Evolutionary conservation across 257 asterid genomes (phyloP), one percentile per base, ranked within the genome.

Genomic region (Fraxinus pennsylvanica): DNA sequence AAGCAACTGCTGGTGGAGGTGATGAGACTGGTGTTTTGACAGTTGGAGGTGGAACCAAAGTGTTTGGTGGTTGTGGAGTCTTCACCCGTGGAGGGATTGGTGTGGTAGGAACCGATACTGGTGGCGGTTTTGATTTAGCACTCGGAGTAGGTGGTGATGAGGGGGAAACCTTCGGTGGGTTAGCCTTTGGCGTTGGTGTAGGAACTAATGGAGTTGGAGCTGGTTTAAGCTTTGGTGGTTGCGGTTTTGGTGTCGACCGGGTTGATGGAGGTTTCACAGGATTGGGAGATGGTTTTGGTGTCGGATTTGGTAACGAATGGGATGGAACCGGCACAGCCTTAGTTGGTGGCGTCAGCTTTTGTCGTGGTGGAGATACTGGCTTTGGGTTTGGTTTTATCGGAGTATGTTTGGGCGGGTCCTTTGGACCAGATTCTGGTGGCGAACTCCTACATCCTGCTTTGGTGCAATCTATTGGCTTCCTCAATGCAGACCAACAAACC

Each of bases 381-480:
- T 61, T 41, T 6, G 81, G 80, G 22, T 70, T 43, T 39, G 84
- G 67, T 50, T 63, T 72, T 4, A 69, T 36, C 5, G 82, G 84
- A 73, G 77, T 78, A 0, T 54, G 33, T 9, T 65, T 41, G 2
- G 79, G 74, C 1, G 57, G 80, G 8, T 38, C 38, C 80, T 78
- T 80, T 12, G 84, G 87, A 39, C 68, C 82, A 5, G n/a, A 47
- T 29, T 84, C 87, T 0, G 29, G 68, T 3, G 21, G 21, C 1
- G 84, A 15, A 7, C 74, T 41, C 50, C 96, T 82, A 38, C 97
- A 93, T 17, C 83, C 87, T 1, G 70, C 30, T 27, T 80, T 80
- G 8, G 68, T 73, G 61, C 97, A 92, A 79, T 91, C 85, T 73
- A 91, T 84, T 61, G 86, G 86, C 72, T 84, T 82, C 32, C 87